Percentiles rank a stretch among this genome's conserved stretches.
These are phyloP conservation scores for Quercus aquifolioides DNA, from an alignment of 306 rosid genomes.

Conservation along the genomic window DNA sequence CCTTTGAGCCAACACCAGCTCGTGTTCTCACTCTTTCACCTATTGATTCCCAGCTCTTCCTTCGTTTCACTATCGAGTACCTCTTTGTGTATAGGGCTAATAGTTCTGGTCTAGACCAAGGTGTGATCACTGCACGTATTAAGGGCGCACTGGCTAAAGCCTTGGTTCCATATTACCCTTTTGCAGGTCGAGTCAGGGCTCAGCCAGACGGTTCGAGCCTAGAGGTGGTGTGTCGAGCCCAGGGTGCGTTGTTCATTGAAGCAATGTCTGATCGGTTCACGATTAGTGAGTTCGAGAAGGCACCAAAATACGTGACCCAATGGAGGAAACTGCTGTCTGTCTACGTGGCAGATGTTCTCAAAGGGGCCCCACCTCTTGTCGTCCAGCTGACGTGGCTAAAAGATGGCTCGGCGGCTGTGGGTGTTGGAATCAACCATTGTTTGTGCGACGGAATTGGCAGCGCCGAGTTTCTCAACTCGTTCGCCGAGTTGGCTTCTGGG, in stretches of 20 bases:
- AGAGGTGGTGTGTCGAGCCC: slow-evolving; percentile 63
- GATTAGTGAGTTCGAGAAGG: slow-evolving; percentile 44
- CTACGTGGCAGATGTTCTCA: slow-evolving; percentile 62
- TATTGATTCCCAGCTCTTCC: slow-evolving; percentile 82
- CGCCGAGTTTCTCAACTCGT: slow-evolving; percentile 62
- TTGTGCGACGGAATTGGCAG: slow-evolving; percentile 78
- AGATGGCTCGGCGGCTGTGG: slow-evolving; percentile 71
- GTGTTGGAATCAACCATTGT: slow-evolving; percentile 75
- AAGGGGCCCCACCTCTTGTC: slow-evolving; percentile 67
- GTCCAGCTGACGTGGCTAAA: slow-evolving; percentile 79
- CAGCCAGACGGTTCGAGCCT: slow-evolving; percentile 38
- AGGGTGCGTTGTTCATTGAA: slow-evolving; percentile 73
- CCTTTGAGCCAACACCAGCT: slow-evolving; percentile 66
- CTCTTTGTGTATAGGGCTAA: slow-evolving; percentile 50
- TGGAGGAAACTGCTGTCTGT: slow-evolving; percentile 68
- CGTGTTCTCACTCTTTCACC: slow-evolving; percentile 59
- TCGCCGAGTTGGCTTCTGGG: slow-evolving; percentile 48
- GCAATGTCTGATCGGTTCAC: slow-evolving; percentile 46
- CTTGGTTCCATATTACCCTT: slow-evolving; percentile 61
- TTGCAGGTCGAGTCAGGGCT: slow-evolving; percentile 62
- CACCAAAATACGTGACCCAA: slow-evolving; percentile 49
- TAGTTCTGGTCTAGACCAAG: slow-evolving; percentile 29
- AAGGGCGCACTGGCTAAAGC: slow-evolving; percentile 61
- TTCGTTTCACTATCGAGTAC: slow-evolving; percentile 84
- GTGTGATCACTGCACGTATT: slow-evolving; percentile 27